These are phyloP conservation scores for Plectosphaerella plurivora DNA, from an alignment of 2,329 filamentous ascomycete genomes.

Conservation along the genomic window DNA sequence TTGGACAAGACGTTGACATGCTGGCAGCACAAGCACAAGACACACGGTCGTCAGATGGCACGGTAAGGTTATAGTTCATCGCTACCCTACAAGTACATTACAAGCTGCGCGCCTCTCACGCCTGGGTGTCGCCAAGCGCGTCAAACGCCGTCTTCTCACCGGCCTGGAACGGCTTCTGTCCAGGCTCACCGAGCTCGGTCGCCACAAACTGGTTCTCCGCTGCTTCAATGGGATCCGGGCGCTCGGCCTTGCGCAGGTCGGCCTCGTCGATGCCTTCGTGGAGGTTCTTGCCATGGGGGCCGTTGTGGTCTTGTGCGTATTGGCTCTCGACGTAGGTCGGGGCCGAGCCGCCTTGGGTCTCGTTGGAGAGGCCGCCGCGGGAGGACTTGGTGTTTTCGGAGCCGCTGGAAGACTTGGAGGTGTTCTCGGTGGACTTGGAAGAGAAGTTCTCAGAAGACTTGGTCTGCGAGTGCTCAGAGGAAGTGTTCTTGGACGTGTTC, in stretches of 20 bases:
- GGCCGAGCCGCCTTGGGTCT: constrained; percentile 19
- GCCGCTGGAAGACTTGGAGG: constrained; percentile 40
- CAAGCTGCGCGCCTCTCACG: not conserved
- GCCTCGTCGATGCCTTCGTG: constrained; percentile 31
- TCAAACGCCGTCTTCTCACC: constrained; percentile 23
- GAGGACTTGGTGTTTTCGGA: constrained; percentile 1
- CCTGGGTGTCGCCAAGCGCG: constrained; percentile 17
- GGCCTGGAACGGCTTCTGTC: constrained; percentile 19
- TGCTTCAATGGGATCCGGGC: constrained; percentile 36
- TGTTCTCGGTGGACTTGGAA: constrained; percentile 12
- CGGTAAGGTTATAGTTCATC: no score
- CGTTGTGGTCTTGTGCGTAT: constrained; percentile 20
- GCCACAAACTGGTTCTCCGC: constrained; percentile 38
- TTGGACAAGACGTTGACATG: no score
- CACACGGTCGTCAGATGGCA: no score
- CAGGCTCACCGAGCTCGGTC: constrained; percentile 17
- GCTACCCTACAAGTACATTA: no score
- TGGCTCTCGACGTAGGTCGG: constrained; percentile 33
- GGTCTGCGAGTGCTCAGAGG: constrained; percentile 13
- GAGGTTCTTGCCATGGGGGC: constrained; percentile 40
- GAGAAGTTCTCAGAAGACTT: not conserved
- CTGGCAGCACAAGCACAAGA: no score
- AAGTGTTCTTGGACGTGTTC: not conserved
- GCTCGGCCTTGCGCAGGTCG: constrained; percentile 31
- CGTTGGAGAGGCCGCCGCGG: constrained; percentile 6